phyloP scores from a whole-genome alignment of 108 stramenopile species.

The Skeletonema grethae region DNA sequence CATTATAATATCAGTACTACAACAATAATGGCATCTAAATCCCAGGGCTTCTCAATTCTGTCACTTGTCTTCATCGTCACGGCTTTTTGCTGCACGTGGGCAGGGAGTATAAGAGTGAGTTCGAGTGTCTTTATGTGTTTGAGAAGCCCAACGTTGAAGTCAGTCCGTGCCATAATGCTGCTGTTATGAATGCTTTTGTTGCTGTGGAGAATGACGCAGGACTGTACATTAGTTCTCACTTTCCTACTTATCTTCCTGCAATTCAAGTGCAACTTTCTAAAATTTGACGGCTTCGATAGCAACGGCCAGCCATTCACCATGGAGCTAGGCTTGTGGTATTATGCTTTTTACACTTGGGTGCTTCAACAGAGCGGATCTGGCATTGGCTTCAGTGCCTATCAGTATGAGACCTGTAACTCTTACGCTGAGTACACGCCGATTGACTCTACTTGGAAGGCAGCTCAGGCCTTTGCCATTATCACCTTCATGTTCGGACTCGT shows the following conservation, averaged over 20 bases:
- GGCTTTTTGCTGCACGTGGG: background rate
- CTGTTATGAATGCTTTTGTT: no score
- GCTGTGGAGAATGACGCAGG: no score
- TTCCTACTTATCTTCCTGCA: background rate
- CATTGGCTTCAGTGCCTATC: background rate
- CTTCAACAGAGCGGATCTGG: background rate
- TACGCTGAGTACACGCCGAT: background rate
- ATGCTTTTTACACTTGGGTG: slow-evolving; percentile 1
- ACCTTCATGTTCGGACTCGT: background rate
- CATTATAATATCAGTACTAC: background rate
- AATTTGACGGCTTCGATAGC: background rate
- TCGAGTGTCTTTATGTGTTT: background rate
- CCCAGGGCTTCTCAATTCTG: background rate
- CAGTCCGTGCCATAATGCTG: no score
- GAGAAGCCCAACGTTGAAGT: background rate
- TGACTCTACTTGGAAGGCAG: background rate
- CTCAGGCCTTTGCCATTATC: background rate
- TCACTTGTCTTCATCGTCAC: background rate
- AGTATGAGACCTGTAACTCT: background rate
- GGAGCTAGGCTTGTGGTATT: slow-evolving; percentile 3
- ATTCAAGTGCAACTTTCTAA: background rate
- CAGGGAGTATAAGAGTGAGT: background rate
- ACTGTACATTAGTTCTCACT: background rate
- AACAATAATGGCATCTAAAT: background rate
- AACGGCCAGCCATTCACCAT: background rate